Evolutionary conservation across 192 early-diverging fungal species (phyloP), one percentile per base, ranked within the genome.

Genomic region (Rhizophagus prolifer): DNA sequence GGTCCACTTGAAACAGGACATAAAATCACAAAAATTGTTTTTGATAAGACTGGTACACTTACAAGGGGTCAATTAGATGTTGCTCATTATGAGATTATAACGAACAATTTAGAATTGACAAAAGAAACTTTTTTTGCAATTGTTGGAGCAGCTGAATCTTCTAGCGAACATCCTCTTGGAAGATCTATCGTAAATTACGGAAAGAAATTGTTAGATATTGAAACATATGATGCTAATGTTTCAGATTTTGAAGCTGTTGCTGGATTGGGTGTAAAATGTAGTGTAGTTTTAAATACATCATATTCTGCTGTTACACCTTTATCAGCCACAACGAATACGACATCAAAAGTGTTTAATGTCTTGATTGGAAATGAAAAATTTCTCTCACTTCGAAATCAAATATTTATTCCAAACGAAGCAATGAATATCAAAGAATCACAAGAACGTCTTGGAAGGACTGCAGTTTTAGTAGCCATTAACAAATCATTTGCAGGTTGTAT

Each of bases 21-120:
- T 74, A 85, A 85, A 47, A 85, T 99, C 16, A 92, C 91, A 78
- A 94, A 92, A 67, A 85, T 98, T 1, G 92, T 98, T 41, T 98
- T 98, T 85, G 97, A 99, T 86, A 99, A 99, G 85, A 99, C 97
- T 10, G 97, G 96, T 54, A 99, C 97, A 0, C 79, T 99, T 62
- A 99, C 97, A 2, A 78, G 81, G 16, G 97, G 93, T 63, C 83
- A 88, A 60, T 77, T 93, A 73, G 80, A 88, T n/a, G 89, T 94
- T 7, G 86, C 88, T 1, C 85, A 86, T 58, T 84, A 86, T 69
- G 78, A 76, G 50, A 66, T 78, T 38, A 79, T 69, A 62, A 68
- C 76, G 0, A 23, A 63, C 28, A 72, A 72, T 70, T 16, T 83
- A 66, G 77, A 80, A 66, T 74, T 91, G 44, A 76, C 84, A n/a